Evolutionary conservation across 2,329 filamentous ascomycete species (phyloP).

Genomic region (Fragosphaeria purpurea): DNA sequence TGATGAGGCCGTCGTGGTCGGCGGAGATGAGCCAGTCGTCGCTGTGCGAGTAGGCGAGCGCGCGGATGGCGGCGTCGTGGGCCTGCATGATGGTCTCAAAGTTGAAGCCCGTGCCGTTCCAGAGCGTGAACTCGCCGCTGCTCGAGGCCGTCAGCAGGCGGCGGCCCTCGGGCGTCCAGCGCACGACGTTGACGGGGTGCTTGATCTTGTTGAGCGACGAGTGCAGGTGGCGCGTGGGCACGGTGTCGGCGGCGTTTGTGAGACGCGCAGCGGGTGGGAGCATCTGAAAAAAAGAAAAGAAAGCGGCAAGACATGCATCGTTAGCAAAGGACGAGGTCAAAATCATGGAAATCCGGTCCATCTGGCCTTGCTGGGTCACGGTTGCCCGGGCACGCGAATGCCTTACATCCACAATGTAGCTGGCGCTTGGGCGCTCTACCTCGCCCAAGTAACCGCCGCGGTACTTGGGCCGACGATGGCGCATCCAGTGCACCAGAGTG

Average conservation of each 20-base stretch:
- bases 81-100: slow-evolving; percentile 99
- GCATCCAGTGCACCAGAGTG: slow-evolving; percentile 85
- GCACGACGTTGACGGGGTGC: slow-evolving; percentile 91
- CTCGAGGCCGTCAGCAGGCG: slow-evolving; percentile 86
- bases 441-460: slow-evolving; percentile 63
- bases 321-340: too few species aligned
- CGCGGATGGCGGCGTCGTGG: slow-evolving; percentile 78
- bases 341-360: too few species aligned
- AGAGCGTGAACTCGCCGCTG: slow-evolving; percentile 94
- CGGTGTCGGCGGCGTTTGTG: slow-evolving; percentile 68
- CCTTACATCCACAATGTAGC: slow-evolving; percentile 79
- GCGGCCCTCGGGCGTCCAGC: slow-evolving; percentile 94
- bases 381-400: too few species aligned
- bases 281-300: slow-evolving; percentile 50
- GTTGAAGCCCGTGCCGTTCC: slow-evolving; percentile 98
- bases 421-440: slow-evolving; percentile 72
- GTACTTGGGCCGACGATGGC: slow-evolving; percentile 67
- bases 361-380: too few species aligned
- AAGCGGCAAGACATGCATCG: not conserved
- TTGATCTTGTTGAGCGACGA: slow-evolving; percentile 98
- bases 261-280: slow-evolving; percentile 70
- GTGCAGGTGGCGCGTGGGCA: slow-evolving; percentile 91
- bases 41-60: slow-evolving; percentile 81
- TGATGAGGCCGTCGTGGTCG: slow-evolving; percentile 89
- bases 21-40: slow-evolving; percentile 96